Conservation (phyloP, 148 eudicot species). For the Spergularia marina region DNA sequence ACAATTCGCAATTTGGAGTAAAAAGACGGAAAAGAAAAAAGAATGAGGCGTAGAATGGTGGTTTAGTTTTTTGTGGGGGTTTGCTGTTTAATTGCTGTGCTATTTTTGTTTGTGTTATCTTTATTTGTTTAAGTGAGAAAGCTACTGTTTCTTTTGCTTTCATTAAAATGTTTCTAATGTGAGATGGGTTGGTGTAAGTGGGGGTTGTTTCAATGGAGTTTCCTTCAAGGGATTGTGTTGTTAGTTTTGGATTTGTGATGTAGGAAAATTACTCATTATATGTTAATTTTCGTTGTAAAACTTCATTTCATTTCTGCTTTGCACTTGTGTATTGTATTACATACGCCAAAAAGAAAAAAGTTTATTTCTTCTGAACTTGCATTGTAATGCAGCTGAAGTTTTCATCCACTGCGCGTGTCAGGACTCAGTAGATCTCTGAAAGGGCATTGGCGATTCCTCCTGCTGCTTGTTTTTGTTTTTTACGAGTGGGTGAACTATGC, state of each 20-base stretch:
- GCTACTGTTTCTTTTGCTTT: slow-evolving; percentile 27
- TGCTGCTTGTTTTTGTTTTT: background rate
- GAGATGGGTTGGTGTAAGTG: slow-evolving; percentile 74
- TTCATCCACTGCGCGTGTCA: slow-evolving; percentile 18
- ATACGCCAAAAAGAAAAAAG: background rate
- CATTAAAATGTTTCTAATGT: slow-evolving; percentile 27
- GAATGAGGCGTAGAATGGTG: slow-evolving; percentile 25
- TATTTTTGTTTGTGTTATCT: slow-evolving; percentile 24
- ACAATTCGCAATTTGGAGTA: slow-evolving; percentile 25
- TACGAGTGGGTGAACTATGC: slow-evolving; percentile 52
- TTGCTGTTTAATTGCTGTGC: slow-evolving; percentile 22
- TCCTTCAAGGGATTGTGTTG: slow-evolving; percentile 63
- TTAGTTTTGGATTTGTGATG: slow-evolving; percentile 30
- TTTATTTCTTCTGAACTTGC: background rate
- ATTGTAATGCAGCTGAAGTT: slow-evolving; percentile 7
- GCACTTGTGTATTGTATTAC: slow-evolving; percentile 23
- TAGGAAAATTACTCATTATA: slow-evolving; percentile 25
- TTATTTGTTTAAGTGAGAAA: slow-evolving; percentile 20
- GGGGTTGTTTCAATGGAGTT: slow-evolving; percentile 66
- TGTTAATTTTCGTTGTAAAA: slow-evolving; percentile 20
- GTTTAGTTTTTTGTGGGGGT: slow-evolving; percentile 17
- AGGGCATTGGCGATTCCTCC: slow-evolving; percentile 7
- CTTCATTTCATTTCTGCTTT: slow-evolving; percentile 23
- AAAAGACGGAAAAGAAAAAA: slow-evolving; percentile 39
- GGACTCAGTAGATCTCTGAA: slow-evolving; percentile 41